A percentile compares a stretch with the other conserved stretches of the same genome.
Conservation (phyloP, 495 filamentous ascomycete genomes). For the Choiromyces venosus region DNA sequence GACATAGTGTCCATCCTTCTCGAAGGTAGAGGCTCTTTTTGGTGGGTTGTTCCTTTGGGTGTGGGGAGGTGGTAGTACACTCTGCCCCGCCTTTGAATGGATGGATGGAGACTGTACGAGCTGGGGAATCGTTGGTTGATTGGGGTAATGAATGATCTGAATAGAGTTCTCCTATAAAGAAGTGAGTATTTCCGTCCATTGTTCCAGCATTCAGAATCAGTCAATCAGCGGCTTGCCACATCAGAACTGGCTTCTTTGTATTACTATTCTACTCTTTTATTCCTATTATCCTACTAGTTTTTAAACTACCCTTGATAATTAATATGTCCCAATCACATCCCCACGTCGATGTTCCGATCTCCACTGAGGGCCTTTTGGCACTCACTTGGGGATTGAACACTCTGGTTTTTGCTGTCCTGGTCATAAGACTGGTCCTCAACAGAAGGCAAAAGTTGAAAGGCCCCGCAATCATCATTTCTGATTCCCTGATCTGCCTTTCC, state of each 20-base stretch:
- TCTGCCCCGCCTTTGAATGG: neutral
- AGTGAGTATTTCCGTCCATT: neutral
- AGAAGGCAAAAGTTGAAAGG: slow-evolving; percentile 7
- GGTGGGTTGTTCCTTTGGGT: too few species aligned
- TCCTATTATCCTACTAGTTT: neutral
- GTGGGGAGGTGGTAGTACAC: neutral
- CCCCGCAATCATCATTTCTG: slow-evolving; percentile 15
- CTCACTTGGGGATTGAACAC: slow-evolving; percentile 18
- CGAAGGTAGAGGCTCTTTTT: neutral
- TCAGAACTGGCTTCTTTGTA: neutral
- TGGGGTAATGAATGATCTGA: neutral
- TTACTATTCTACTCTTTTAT: neutral
- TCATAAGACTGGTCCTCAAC: slow-evolving; percentile 10
- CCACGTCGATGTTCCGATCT: slow-evolving; percentile 12
- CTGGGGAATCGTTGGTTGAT: neutral
- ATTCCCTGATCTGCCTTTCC: slow-evolving; percentile 7
- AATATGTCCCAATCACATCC: neutral
- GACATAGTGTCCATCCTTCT: neutral
- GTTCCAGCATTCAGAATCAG: neutral
- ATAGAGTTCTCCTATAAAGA: neutral
- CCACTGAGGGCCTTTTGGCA: slow-evolving; percentile 15
- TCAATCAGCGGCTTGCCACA: neutral
- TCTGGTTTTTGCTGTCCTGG: slow-evolving; percentile 13
- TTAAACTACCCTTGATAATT: neutral
- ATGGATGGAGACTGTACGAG: neutral